A percentile compares a stretch with the other conserved stretches of the same genome.
phyloP scores from a whole-genome alignment of 208 protist species.

The Leishmania turanica region DNA sequence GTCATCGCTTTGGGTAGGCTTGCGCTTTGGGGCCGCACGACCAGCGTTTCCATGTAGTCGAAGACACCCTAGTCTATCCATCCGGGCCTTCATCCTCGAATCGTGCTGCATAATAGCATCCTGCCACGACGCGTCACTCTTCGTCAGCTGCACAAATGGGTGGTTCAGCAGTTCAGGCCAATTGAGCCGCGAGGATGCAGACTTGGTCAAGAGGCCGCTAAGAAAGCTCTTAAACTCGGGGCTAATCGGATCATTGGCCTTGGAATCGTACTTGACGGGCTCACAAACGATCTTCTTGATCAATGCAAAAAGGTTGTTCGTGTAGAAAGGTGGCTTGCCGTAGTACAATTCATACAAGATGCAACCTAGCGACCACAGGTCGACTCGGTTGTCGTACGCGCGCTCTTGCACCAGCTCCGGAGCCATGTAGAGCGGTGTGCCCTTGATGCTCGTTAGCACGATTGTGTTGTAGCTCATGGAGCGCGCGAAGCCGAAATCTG shows the following conservation, averaged over 20 bases:
- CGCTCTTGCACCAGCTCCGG: slow-evolving; percentile 95
- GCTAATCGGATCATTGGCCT: slow-evolving; percentile 82
- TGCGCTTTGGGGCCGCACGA: slow-evolving; percentile 25
- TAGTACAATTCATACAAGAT: slow-evolving; percentile 98
- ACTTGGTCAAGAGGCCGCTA: slow-evolving; percentile 95
- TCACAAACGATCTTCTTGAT: slow-evolving; percentile 96
- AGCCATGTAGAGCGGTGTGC: slow-evolving; percentile 97
- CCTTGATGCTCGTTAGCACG: slow-evolving; percentile 96
- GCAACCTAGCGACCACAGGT: slow-evolving; percentile 98
- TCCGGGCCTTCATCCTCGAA: slow-evolving; percentile 72
- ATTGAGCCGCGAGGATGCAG: slow-evolving; percentile 85
- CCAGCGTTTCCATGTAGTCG: slow-evolving; percentile 26
- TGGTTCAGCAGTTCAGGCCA: slow-evolving; percentile 93
- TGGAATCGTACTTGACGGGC: slow-evolving; percentile 76
- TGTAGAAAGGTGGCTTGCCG: slow-evolving; percentile 97
- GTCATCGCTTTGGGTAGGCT: slow-evolving; percentile 32
- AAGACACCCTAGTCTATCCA: slow-evolving; percentile 77
- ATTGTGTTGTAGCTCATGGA: slow-evolving; percentile 96
- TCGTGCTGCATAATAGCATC: slow-evolving; percentile 74
- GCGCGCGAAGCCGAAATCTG: slow-evolving; percentile 98
- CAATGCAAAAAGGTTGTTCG: slow-evolving; percentile 95
- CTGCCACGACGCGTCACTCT: slow-evolving; percentile 72
- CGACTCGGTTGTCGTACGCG: slow-evolving; percentile 95
- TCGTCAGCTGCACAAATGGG: slow-evolving; percentile 84
- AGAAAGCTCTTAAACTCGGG: slow-evolving; percentile 92